Conservation (phyloP, 192 early-diverging fungal species). For the Entomortierella lignicola region DNA sequence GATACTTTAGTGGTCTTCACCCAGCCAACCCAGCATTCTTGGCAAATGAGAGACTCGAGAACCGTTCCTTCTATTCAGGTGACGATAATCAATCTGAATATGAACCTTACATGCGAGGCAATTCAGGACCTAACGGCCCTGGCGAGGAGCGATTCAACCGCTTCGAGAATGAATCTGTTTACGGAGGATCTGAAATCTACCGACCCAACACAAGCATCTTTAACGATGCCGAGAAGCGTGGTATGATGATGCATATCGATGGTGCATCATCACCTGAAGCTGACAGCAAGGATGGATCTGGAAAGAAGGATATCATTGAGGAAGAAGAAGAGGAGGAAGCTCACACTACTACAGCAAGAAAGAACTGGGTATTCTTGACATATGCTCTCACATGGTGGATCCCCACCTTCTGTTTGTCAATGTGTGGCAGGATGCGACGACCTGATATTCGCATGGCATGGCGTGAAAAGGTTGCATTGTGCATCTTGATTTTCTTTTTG, state of each 20-base stretch:
- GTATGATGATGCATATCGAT: conserved; percentile 53
- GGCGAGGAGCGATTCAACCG: conserved; percentile 37
- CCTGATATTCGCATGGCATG: conserved; percentile 90
- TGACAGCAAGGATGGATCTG: conserved; percentile 47
- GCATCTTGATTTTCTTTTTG: conserved; percentile 84
- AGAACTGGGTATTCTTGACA: conserved; percentile 87
- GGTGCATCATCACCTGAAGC: conserved; percentile 39
- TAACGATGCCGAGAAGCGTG: conserved; percentile 60
- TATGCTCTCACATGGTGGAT: conserved; percentile 87
- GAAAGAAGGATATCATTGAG: conserved; percentile 46
- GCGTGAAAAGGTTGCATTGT: conserved; percentile 97
- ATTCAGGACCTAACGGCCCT: conserved; percentile 6
- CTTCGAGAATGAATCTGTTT: conserved; percentile 53
- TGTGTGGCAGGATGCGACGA: conserved; percentile 83
- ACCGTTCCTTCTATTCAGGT: conserved; percentile 55
- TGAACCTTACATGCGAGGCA: conserved; percentile 66
- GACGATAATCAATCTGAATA: conserved; percentile 74
- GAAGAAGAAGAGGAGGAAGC: conserved; percentile 66
- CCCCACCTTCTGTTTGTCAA: conserved; percentile 73
- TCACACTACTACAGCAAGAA: conserved; percentile 66
- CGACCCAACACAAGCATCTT: conserved; percentile 53
- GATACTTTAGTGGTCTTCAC: conserved; percentile 34
- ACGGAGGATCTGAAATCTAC: conserved; percentile 56
- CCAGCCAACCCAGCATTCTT: conserved; percentile 36
- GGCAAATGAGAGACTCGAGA: conserved; percentile 51